A percentile compares a stretch with the other conserved stretches of the same genome.
Evolutionary conservation across 2,329 filamentous ascomycete genomes (phyloP).

Genomic region (Ambrosiella xylebori): DNA sequence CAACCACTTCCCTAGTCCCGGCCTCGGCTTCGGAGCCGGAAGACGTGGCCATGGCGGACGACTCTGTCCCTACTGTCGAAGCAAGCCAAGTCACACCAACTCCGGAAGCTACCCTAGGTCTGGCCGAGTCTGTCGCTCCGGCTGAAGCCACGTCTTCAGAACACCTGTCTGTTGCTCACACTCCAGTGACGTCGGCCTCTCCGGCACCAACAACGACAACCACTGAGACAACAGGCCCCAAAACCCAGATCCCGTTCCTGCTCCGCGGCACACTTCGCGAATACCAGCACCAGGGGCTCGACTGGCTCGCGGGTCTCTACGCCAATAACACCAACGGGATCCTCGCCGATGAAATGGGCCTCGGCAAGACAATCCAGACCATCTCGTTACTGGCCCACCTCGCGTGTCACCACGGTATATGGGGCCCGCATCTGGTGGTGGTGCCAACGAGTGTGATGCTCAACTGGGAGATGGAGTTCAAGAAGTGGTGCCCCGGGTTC

Average conservation of each 20-base stretch:
- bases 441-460: conserved; percentile 97
- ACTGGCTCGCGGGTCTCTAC: conserved; percentile 91
- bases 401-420: conserved; percentile 74
- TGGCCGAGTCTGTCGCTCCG: not conserved
- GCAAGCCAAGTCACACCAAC: not conserved
- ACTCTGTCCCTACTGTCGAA: not conserved
- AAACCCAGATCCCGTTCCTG: conserved; percentile 63
- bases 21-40: too few species aligned
- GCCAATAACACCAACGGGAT: conserved; percentile 90
- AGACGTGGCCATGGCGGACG: too few species aligned
- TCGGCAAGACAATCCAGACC: conserved; percentile 96
- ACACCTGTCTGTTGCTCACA: not conserved
- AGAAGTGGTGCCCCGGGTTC: conserved; percentile 96
- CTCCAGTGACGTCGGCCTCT: not conserved
- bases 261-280: conserved; percentile 78
- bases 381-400: conserved; percentile 87
- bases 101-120: not conserved
- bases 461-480: conserved; percentile 99
- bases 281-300: conserved; percentile 91
- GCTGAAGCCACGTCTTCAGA: not conserved
- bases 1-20: too few species aligned
- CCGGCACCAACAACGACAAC: not conserved
- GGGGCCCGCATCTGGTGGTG: conserved; percentile 90
- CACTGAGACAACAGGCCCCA: conserved; percentile 21
- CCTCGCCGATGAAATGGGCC: conserved; percentile 92